Evolutionary conservation across 352 stramenopile species (phyloP).

Genomic region (Hyaloperonospora brassicae): DNA sequence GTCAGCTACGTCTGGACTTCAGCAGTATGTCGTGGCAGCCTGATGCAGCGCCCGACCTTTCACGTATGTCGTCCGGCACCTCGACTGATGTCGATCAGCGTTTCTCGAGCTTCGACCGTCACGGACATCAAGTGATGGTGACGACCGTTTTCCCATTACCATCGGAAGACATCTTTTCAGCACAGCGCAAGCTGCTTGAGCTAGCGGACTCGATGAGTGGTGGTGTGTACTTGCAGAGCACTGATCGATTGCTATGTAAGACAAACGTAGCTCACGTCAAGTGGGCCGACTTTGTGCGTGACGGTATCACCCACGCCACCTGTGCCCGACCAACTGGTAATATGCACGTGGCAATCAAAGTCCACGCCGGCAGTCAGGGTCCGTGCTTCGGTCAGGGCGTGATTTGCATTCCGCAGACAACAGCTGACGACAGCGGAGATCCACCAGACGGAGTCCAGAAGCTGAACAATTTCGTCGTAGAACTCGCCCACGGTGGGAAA

Average conservation of each 20-base stretch:
- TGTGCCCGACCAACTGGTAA: constrained; percentile 40
- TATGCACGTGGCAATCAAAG: constrained; percentile 72
- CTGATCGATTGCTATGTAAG: constrained; percentile 31
- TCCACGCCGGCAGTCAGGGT: constrained; percentile 39
- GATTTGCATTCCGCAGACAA: constrained; percentile 43
- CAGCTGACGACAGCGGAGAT: constrained; percentile 18
- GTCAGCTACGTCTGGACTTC: constrained; percentile 47
- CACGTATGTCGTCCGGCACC: constrained; percentile 11
- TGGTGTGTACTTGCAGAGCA: constrained; percentile 47
- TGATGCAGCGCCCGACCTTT: constrained; percentile 11
- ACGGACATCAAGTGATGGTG: constrained; percentile 38
- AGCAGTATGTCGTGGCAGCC: constrained; percentile 44
- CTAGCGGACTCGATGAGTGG: constrained; percentile 61
- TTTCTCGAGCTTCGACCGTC: constrained; percentile 28
- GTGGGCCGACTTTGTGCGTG: constrained; percentile 40
- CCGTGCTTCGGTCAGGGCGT: constrained; percentile 60
- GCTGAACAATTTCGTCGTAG: constrained; percentile 40
- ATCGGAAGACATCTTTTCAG: constrained; percentile 77
- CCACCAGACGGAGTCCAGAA: constrained; percentile 16
- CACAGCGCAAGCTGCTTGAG: constrained; percentile 74
- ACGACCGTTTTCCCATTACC: constrained; percentile 73
- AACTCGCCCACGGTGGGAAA: constrained; percentile 47
- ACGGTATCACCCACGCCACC: constrained; percentile 50
- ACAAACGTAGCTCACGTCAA: constrained; percentile 44
- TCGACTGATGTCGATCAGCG: constrained; percentile 21